Base-by-base conservation (phyloP, 352 stramenopile genomes). In the Globisporangium emineosum region DNA sequence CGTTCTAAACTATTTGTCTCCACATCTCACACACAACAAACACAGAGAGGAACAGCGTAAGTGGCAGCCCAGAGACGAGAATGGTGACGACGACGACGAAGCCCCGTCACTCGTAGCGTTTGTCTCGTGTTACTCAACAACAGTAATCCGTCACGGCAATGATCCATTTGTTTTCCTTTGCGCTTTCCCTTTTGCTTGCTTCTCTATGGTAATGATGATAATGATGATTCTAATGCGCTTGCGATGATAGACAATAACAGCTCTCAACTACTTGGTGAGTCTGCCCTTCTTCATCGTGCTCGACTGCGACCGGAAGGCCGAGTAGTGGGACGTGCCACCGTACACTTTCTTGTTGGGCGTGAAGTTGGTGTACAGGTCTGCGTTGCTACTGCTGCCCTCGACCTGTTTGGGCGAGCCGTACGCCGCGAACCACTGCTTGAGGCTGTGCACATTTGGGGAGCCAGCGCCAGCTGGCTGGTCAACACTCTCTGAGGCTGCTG, bases 261-360 rank as follows among this genome's bases (percentile, higher is more conserved):
- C 53, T 3, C 37, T n/a, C 2, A 2, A 15, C 81, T 32, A 89
- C 56, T 86, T 88, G 15, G 81, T 92, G 4, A 92, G 49, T 0
- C 81, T 65, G 1, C 83, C 83, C 52, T 92, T 93, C 63, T 89
- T 91, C 81, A 92, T 92, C 13, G 72, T 85, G 55, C 72, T 89
- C 1, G 81, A 73, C 42, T 88, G 78, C 1, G 73, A 81, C 0
- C 72, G 73, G 58, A 91, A 91, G 3, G 79, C 81, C 2, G 83
- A 89, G 72, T 91, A 91, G 65, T 91, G 81, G 8, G 72, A 60
- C n/a, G 85, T 93, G 27, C 83, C 83, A 6, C 85, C 81, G 69
- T 93, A 91, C 8, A 92, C 77, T 53, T 91, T 91, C 47, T 75
- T 79, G 60, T 87, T 76, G 12, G 81, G 72, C 4, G 76, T 77